Conservation (phyloP, 352 stramenopile species). For the Phytophthora constricta region DNA sequence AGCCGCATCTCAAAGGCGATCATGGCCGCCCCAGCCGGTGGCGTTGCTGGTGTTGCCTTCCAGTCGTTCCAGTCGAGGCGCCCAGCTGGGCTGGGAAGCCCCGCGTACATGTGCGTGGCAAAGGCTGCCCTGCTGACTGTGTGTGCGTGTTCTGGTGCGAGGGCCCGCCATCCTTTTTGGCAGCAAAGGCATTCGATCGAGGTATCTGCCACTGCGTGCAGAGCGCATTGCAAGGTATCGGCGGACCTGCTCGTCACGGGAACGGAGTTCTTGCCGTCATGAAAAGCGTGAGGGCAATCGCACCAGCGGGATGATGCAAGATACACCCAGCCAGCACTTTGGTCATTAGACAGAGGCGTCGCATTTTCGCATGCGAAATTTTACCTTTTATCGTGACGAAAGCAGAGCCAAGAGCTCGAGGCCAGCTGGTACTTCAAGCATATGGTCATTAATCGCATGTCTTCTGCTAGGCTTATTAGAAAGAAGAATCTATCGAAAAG, state of each 20-base stretch:
- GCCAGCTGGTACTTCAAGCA: constrained; percentile 11
- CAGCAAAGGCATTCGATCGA: too few species aligned
- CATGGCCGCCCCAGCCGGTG: not conserved
- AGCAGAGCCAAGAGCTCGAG: not conserved
- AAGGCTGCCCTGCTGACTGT: too few species aligned
- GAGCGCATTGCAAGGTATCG: too few species aligned
- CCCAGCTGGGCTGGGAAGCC: not conserved
- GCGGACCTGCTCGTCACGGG: too few species aligned
- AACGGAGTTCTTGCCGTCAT: too few species aligned
- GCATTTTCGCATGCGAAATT: not conserved
- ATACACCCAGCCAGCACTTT: not conserved
- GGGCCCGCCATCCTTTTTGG: too few species aligned
- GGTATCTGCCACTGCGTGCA: too few species aligned
- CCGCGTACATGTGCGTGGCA: too few species aligned
- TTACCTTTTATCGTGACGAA: not conserved
- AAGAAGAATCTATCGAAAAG: not conserved
- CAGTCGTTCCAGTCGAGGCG: not conserved
- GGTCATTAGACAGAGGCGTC: too few species aligned
- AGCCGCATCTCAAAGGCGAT: constrained; percentile 4
- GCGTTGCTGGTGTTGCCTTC: not conserved
- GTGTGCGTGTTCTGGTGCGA: too few species aligned
- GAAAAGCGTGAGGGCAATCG: too few species aligned
- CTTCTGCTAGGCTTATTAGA: not conserved
- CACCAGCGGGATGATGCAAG: not conserved
- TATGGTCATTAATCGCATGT: not conserved